Percentiles rank a stretch among this genome's conserved stretches.
Conservation (phyloP, 2,329 filamentous ascomycete genomes). For the Pochonia chlamydosporia region DNA sequence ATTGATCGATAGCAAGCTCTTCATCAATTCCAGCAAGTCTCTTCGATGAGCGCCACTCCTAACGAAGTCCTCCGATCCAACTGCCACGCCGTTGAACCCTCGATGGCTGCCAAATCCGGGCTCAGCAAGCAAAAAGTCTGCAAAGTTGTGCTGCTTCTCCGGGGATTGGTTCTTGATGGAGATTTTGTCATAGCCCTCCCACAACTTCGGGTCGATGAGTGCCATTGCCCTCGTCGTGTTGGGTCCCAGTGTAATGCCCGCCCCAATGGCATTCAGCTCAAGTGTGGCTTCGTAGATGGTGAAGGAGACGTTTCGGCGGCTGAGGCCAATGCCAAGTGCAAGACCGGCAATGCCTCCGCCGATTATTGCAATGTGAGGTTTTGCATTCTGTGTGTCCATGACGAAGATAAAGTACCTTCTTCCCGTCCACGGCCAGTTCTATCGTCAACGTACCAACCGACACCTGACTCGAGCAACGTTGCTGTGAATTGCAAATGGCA, state of each 20-base stretch:
- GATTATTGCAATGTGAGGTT: slow-evolving; percentile 31
- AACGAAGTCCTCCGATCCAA: neutral
- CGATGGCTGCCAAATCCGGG: neutral
- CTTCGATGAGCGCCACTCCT: neutral
- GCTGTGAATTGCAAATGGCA: no score
- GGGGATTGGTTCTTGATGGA: slow-evolving; percentile 9
- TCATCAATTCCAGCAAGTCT: neutral
- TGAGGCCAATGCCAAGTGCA: slow-evolving; percentile 40
- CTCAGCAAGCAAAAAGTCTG: neutral
- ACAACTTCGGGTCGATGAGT: slow-evolving; percentile 28
- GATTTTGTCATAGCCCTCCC: slow-evolving; percentile 19
- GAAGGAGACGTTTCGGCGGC: slow-evolving; percentile 34
- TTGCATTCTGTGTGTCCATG: neutral
- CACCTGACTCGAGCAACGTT: no score
- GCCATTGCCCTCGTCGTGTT: slow-evolving; percentile 43
- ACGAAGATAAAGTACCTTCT: no score
- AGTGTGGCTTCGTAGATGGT: slow-evolving; percentile 41
- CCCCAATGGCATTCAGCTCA: slow-evolving; percentile 39
- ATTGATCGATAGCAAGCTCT: neutral
- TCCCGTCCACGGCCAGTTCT: no score
- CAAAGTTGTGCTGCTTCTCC: slow-evolving; percentile 1
- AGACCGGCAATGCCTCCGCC: slow-evolving; percentile 48
- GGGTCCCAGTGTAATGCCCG: slow-evolving; percentile 46
- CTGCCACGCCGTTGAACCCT: neutral
- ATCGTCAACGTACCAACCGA: no score